These are phyloP conservation scores for Blastobotrys parvus DNA, from an alignment of 805 yeast genomes.

Conservation along the genomic window DNA sequence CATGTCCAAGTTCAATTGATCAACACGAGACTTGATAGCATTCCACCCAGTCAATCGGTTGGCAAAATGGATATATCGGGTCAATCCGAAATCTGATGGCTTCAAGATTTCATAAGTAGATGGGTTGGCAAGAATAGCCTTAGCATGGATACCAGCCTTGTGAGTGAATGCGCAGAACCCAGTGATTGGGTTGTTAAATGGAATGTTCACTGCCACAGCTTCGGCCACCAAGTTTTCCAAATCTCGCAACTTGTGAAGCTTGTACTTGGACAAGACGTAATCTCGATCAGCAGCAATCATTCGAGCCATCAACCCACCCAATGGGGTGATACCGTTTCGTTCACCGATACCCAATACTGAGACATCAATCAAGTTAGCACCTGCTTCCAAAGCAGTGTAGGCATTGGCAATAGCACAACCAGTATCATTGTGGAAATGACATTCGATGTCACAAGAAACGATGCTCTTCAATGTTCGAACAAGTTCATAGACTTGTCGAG, in stretches of 20 bases:
- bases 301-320: conserved; percentile 98
- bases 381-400: conserved; percentile 95
- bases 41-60: conserved; percentile 99
- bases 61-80: conserved; percentile 95
- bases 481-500: conserved; percentile 96
- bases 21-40: conserved; percentile 96
- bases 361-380: conserved; percentile 90
- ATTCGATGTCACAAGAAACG: conserved; percentile 94
- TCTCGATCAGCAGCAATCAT: conserved; percentile 99
- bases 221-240: conserved; percentile 94
- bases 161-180: conserved; percentile 99
- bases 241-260: conserved; percentile 91
- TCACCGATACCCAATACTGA: conserved; percentile 97
- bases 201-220: conserved; percentile 93
- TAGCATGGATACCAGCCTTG: conserved; percentile 99
- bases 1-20: conserved; percentile 82
- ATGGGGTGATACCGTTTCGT: conserved; percentile 95
- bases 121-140: conserved; percentile 96
- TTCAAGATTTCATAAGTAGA: conserved; percentile 95
- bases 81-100: conserved; percentile 91
- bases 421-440: conserved; percentile 98
- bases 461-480: conserved; percentile 89
- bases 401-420: conserved; percentile 99
- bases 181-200: conserved; percentile 97
- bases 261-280: conserved; percentile 88